Evolutionary conservation across 1,139 yeast genomes (phyloP).

Genomic region (Lodderomyces parapsilosis): DNA sequence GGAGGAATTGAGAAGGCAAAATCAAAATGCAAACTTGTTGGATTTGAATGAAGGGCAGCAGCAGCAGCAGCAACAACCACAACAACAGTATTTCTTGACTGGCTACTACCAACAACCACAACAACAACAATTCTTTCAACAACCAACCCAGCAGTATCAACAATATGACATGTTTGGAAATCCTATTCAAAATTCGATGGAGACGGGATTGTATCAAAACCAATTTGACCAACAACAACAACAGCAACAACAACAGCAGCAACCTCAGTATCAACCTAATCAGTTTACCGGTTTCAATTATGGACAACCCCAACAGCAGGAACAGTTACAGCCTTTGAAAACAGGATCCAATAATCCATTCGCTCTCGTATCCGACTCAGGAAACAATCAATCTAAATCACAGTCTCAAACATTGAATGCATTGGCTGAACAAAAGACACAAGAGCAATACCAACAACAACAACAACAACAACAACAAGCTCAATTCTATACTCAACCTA

Average conservation of each 20-base stretch:
- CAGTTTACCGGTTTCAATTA: constrained; percentile 33
- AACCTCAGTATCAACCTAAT: constrained; percentile 31
- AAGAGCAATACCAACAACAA: constrained; percentile 23
- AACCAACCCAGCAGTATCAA: constrained; percentile 20
- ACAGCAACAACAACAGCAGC: constrained; percentile 31
- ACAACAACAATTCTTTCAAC: constrained; percentile 14
- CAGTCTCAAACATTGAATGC: constrained; percentile 23
- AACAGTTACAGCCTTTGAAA: constrained; percentile 54
- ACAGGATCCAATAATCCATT: constrained; percentile 94
- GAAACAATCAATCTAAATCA: constrained; percentile 11
- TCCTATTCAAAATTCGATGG: constrained; percentile 60
- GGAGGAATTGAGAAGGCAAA: constrained; percentile 68
- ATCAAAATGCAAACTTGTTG: constrained; percentile 52
- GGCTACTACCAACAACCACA: constrained; percentile 40
- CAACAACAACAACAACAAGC: constrained; percentile 24
- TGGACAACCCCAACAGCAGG: constrained; percentile 38
- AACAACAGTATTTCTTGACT: constrained; percentile 24
- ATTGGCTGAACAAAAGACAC: constrained; percentile 20
- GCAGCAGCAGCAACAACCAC: constrained; percentile 16
- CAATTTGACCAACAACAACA: constrained; percentile 25
- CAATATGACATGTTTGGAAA: constrained; percentile 77
- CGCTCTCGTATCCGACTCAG: constrained; percentile 46
- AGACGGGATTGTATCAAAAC: constrained; percentile 46
- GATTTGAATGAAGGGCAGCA: constrained; percentile 41
- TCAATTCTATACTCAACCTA: constrained; percentile 25